Base-by-base conservation (phyloP, 2,329 filamentous ascomycete genomes). In the Fusarium penzigii region DNA sequence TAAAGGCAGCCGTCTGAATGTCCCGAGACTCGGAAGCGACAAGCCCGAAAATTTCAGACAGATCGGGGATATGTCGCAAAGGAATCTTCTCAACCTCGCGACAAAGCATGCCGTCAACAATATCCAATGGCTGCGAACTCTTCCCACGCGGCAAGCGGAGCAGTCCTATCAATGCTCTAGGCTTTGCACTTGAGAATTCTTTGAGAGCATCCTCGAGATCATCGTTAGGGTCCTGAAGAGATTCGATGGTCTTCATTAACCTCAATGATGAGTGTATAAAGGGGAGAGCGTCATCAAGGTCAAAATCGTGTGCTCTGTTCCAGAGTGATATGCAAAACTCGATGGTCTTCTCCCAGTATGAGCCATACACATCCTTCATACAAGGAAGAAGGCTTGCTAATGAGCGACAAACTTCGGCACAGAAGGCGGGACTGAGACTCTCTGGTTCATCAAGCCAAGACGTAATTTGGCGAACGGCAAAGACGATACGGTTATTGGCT, bases 341-440 rank as follows among this genome's bases (percentile, higher is more conserved):
- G 16, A 91, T 71, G 0, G 80, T 71, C 44, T 81, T 81, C 46
- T 86, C 81, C 94, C 94, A 99, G 66, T 96, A 90, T 0, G 89
- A 84, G 1, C 93, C 94, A 63, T 96, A 97, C 1, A 96, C 85
- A 43, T 92, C 88, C 52, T 84, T 82, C 62, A 97, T 87, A 39
- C 81, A 82, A 2, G 90, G 89, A 0, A 97, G 71, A 4, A 96
- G 74, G 4, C 76, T 72, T 2, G 82, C 74, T 48, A 90, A 65
- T 54, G 77, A 78, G 62, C 85, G 73, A 66, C 84, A 81, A 56
- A 79, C 71, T 72, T 83, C 73, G 29, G 78, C 67, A 54, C 74
- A 68, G n/a, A 82, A 57, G 49, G 71, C 69, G n/a, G 70, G 65
- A 17, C 76, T 71, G 2, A 82, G 53, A 1, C 72, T 70, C 14